These are phyloP conservation scores for Cucurbita maxima DNA, from an alignment of 306 rosid species.

Conservation along the genomic window DNA sequence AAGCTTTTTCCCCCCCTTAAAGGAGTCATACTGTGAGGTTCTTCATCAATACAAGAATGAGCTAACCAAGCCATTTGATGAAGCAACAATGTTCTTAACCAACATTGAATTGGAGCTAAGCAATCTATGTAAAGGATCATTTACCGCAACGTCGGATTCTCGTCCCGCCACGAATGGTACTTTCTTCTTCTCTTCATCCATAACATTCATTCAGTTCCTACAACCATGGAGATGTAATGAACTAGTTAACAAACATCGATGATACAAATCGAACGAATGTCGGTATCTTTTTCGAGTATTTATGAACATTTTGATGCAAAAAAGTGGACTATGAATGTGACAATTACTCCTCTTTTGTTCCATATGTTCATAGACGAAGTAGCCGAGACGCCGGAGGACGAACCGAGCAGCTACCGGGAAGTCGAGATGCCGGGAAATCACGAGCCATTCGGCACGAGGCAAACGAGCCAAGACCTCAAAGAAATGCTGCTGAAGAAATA, in stretches of 20 bases:
- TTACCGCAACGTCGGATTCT: constrained; percentile 15
- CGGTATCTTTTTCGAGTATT: too few species aligned
- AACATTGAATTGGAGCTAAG: constrained; percentile 46
- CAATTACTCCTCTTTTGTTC: neutral
- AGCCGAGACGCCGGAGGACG: neutral
- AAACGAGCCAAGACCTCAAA: constrained; percentile 39
- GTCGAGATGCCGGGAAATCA: constrained; percentile 19
- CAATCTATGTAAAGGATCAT: constrained; percentile 53
- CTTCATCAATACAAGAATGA: constrained; percentile 56
- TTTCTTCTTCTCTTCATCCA: neutral
- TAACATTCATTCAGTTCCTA: neutral
- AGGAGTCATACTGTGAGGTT: constrained; percentile 59
- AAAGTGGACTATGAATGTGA: neutral
- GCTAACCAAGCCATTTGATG: constrained; percentile 50
- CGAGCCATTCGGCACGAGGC: constrained; percentile 6
- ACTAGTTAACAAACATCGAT: neutral
- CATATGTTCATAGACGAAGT: neutral
- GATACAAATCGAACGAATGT: too few species aligned
- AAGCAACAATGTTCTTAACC: constrained; percentile 50
- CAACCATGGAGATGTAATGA: neutral
- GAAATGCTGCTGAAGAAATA: constrained; percentile 63
- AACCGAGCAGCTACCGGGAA: neutral
- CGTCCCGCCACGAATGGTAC: constrained; percentile 25
- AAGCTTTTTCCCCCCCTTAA: neutral
- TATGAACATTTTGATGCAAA: neutral